Evolutionary conservation across 306 rosid species (phyloP), one percentile per base, ranked within the genome.

Genomic region (Sesbania bispinosa): DNA sequence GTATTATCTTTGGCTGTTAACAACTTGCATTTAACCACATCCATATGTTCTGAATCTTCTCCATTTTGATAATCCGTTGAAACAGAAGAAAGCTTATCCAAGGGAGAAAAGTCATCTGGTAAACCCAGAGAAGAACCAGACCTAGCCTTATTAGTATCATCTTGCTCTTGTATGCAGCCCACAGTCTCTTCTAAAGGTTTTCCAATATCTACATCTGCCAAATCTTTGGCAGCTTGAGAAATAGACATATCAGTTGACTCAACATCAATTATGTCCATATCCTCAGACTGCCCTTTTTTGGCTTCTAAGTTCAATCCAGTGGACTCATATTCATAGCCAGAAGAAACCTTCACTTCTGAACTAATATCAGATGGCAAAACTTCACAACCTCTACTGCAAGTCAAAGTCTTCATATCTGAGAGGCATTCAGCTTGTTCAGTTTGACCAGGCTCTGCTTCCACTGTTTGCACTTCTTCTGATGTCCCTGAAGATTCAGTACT

Each of bases 401-500:
- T 41, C 62, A 33, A 65, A 77, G 73, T 33, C 55, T 79, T 80
- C 14, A 39, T 39, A 15, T 21, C 38, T 33, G 81, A 29, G 64
- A 74, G 51, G 76, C 70, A 69, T 59, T 75, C 86, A 74, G 70
- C 79, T 79, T 29, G 84, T 54, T 83, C 86, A n/a, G 63, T 76
- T 41, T 46, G 57, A 57, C 60, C 42, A 71, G 74, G 75, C 45
- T 71, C 84, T 41, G 18, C 73, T 39, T 74, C 75, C 61, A 64
- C 71, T 71, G 68, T 75, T 57, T 79, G 77, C 43, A 33, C 73
- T 61, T 72, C 78, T 14, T 65, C 80, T 47, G n/a, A n/a, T n/a
- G 55, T 64, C 79, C 52, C 85, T 54, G 79, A 74, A 75, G 85
- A 61, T 75, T 93, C 86, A 1, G 16, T 51, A 54, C 83, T 75